Evolutionary conservation across 345 rosid species (phyloP).

Genomic region (Eucalyptus erythrocorys): DNA sequence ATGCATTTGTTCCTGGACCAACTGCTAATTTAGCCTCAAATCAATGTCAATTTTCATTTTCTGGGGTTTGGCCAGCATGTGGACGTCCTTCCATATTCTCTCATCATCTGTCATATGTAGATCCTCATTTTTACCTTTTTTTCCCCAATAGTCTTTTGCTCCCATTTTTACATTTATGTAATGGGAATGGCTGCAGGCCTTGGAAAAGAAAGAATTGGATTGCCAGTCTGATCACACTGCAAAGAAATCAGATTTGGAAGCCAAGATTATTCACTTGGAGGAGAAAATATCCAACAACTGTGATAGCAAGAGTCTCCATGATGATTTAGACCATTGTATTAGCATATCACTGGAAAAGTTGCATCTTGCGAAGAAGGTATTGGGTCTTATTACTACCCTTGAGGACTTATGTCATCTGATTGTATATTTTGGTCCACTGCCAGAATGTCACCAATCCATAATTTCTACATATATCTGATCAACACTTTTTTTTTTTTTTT

Average conservation of each 20-base stretch:
- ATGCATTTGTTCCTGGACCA: not conserved
- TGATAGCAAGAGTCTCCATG: slow-evolving; percentile 12
- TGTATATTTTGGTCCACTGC: not conserved
- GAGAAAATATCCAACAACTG: slow-evolving; percentile 17
- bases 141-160: not conserved
- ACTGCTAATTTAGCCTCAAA: not conserved
- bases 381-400: not conserved
- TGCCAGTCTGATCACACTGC: slow-evolving; percentile 16
- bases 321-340: slow-evolving; percentile 24
- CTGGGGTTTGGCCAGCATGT: not conserved
- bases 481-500: not conserved
- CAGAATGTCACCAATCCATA: not conserved
- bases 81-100: not conserved
- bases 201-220: slow-evolving; percentile 41
- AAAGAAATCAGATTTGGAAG: slow-evolving; percentile 30
- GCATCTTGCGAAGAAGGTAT: slow-evolving; percentile 53
- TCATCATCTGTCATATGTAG: not conserved
- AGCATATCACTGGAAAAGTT: slow-evolving; percentile 24
- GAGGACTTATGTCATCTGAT: not conserved
- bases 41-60: not conserved
- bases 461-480: not conserved
- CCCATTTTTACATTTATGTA: not conserved
- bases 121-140: not conserved
- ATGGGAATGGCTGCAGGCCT: slow-evolving; percentile 12
- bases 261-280: slow-evolving; percentile 33